A percentile compares a stretch with the other conserved stretches of the same genome.
These are phyloP conservation scores for Salix suchowensis DNA, from an alignment of 345 rosid genomes.

Conservation along the genomic window DNA sequence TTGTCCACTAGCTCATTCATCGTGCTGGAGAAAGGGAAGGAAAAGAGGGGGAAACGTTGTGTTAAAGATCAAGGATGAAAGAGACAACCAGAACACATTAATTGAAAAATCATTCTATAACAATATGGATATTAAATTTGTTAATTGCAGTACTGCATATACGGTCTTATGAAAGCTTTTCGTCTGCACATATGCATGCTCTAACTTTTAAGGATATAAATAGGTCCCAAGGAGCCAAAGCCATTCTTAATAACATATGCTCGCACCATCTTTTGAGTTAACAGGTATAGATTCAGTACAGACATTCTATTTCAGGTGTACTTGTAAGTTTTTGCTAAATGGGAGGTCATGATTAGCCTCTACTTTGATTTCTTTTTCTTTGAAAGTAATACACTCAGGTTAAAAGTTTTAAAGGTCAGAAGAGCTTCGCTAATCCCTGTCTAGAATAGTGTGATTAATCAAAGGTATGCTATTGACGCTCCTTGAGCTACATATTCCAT, in stretches of 20 bases:
- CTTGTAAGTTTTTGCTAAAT: background rate
- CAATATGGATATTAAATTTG: no score
- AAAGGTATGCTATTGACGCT: background rate
- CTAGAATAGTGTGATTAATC: background rate
- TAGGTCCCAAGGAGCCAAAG: background rate
- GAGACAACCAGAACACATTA: background rate
- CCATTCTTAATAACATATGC: background rate
- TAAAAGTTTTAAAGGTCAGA: background rate
- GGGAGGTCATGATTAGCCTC: background rate
- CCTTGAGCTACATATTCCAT: background rate
- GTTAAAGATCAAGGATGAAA: background rate
- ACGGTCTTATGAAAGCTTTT: background rate
- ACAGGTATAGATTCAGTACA: no score
- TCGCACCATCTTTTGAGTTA: background rate
- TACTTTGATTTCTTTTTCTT: background rate
- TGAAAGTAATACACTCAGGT: background rate
- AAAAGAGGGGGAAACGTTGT: background rate
- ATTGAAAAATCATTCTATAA: background rate
- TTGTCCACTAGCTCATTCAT: constrained; percentile 94
- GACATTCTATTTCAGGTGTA: background rate
- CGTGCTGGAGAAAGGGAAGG: constrained; percentile 46
- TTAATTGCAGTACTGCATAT: no score
- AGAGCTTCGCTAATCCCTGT: background rate
- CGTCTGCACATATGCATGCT: no score
- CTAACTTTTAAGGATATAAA: no score